Conservation (phyloP, 805 yeast genomes). For the Yamadazyma paraphyllophila region DNA sequence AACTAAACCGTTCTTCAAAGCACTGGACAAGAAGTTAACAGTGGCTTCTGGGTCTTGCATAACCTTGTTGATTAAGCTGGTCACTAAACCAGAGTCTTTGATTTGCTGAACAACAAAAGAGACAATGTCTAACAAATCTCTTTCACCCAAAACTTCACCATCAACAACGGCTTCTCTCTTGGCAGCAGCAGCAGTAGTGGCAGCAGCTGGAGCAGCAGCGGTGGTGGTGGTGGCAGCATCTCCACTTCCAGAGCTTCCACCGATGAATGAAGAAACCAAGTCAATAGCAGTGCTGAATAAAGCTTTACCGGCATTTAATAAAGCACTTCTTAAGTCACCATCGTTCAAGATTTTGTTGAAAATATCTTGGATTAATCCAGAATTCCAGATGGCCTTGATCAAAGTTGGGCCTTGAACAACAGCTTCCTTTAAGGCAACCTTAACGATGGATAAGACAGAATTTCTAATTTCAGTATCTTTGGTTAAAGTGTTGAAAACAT, state of each 20-base stretch:
- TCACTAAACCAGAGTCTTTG: slow-evolving; percentile 34
- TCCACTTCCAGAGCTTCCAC: slow-evolving; percentile 16
- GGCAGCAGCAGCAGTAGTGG: slow-evolving; percentile 16
- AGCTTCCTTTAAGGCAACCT: slow-evolving; percentile 32
- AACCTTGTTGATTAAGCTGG: slow-evolving; percentile 29
- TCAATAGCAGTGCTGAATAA: slow-evolving; percentile 31
- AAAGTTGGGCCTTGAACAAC: slow-evolving; percentile 41
- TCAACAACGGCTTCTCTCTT: slow-evolving; percentile 17
- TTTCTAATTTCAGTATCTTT: slow-evolving; percentile 27
- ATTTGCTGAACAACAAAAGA: slow-evolving; percentile 27
- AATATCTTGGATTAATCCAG: slow-evolving; percentile 36
- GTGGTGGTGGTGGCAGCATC: slow-evolving; percentile 17
- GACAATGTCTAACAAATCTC: slow-evolving; percentile 33
- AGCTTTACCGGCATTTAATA: slow-evolving; percentile 33
- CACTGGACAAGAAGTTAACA: slow-evolving; percentile 31
- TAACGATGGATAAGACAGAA: slow-evolving; percentile 25
- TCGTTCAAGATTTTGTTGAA: slow-evolving; percentile 32
- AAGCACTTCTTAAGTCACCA: slow-evolving; percentile 30
- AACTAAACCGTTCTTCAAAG: slow-evolving; percentile 32
- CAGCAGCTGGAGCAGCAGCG: slow-evolving; percentile 17
- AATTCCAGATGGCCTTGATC: slow-evolving; percentile 39
- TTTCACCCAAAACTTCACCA: slow-evolving; percentile 33
- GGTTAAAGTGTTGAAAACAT: slow-evolving; percentile 35
- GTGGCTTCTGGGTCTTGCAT: slow-evolving; percentile 37
- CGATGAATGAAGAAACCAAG: slow-evolving; percentile 20